Conservation (phyloP, 306 rosid genomes). For the Lupinus albus region DNA sequence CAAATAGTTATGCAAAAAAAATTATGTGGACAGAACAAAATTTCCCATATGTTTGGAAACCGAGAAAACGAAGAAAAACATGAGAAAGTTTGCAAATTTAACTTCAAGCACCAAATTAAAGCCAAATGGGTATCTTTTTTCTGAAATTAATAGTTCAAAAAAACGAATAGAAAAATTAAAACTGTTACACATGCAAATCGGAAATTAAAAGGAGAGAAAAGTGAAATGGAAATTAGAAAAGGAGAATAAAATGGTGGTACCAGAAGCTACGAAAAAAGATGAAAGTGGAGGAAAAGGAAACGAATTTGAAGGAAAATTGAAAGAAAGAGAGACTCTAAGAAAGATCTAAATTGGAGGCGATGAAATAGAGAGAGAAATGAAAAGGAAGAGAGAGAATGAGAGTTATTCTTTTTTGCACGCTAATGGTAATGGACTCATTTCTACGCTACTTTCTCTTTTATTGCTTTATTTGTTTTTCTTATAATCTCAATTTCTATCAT, state of each 20-base stretch:
- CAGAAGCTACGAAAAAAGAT: constrained; percentile 19
- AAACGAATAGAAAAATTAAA: not conserved
- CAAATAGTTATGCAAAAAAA: not conserved
- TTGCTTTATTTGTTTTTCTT: not conserved
- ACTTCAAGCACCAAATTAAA: not conserved
- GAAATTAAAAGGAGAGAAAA: not conserved
- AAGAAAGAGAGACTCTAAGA: constrained; percentile 34
- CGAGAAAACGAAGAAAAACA: constrained; percentile 24
- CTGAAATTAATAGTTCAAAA: not conserved
- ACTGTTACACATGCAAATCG: not conserved
- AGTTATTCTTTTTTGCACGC: not conserved
- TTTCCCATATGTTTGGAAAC: constrained; percentile 9
- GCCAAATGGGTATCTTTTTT: constrained; percentile 13
- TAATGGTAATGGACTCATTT: constrained; percentile 47
- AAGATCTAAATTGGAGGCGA: constrained; percentile 50
- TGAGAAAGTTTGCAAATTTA: constrained; percentile 16
- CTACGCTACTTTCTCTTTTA: constrained; percentile 47
- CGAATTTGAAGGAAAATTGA: constrained; percentile 13
- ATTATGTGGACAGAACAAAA: constrained; percentile 9
- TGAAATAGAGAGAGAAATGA: constrained; percentile 31
- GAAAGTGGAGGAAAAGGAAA: constrained; percentile 29
- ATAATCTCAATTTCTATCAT: not conserved
- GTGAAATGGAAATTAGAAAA: not conserved
- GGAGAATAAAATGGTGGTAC: constrained; percentile 29
- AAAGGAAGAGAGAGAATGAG: not conserved